phyloP scores from a whole-genome alignment of 108 stramenopile species.

The Fragilariopsis cylindrus region DNA sequence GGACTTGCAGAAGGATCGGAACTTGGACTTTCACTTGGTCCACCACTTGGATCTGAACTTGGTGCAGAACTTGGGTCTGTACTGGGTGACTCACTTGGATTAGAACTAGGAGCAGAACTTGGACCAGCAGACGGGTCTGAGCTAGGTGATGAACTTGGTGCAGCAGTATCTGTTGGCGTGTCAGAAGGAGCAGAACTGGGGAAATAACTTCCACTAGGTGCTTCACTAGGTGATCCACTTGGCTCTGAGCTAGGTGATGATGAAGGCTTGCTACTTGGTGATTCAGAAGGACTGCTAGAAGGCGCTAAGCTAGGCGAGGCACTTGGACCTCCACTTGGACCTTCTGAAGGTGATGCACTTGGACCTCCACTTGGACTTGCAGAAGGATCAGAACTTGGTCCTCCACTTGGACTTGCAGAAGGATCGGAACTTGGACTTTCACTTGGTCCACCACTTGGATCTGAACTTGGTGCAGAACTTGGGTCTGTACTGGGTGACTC shows the following conservation, averaged over 20 bases:
- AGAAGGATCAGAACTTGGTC: conserved; percentile 1
- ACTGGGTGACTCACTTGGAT: conserved; percentile 19
- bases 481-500: neutral
- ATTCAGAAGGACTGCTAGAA: neutral
- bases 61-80: conserved; percentile 7
- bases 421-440: neutral
- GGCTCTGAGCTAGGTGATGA: neutral
- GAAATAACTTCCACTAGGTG: neutral
- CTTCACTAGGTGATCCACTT: neutral
- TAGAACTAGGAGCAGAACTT: conserved; percentile 30
- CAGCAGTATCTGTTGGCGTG: neutral
- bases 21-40: neutral
- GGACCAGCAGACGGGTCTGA: neutral
- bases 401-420: neutral
- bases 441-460: neutral
- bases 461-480: neutral
- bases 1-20: neutral
- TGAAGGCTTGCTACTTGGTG: neutral
- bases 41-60: neutral
- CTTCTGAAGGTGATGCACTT: neutral
- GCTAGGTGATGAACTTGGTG: neutral
- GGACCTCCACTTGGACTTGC: neutral
- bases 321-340: neutral
- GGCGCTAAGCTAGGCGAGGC: neutral
- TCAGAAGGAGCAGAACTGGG: conserved; percentile 3